Conservation (phyloP, 2,329 filamentous ascomycete genomes). For the Huntiella savannae region DNA sequence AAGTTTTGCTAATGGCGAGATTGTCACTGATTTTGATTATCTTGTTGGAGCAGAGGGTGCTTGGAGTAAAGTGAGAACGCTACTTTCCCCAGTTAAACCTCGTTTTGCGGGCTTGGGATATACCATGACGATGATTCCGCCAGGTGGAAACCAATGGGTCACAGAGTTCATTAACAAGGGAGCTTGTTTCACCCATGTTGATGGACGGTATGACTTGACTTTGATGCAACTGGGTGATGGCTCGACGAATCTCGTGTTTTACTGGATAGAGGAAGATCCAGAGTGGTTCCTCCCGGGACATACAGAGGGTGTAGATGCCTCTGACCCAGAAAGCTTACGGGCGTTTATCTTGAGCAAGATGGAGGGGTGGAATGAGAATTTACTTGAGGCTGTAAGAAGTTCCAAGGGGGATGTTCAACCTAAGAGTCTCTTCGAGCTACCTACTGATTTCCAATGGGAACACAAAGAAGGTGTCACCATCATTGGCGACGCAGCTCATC, state of each 20-base stretch:
- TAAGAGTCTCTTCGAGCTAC: slow-evolving; percentile 33
- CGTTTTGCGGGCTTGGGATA: slow-evolving; percentile 21
- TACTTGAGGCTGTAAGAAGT: not conserved
- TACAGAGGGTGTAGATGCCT: not conserved
- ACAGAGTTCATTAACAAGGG: not conserved
- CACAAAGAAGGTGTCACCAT: slow-evolving; percentile 30
- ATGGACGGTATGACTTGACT: not conserved
- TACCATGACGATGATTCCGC: not conserved
- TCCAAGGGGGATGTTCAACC: slow-evolving; percentile 17
- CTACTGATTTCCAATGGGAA: slow-evolving; percentile 28
- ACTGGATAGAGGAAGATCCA: not conserved
- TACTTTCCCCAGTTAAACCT: slow-evolving; percentile 23
- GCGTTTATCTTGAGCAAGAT: not conserved
- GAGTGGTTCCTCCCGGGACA: not conserved
- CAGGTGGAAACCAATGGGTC: not conserved
- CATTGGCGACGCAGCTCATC: slow-evolving; percentile 40
- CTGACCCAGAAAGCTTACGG: not conserved
- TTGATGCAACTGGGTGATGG: not conserved
- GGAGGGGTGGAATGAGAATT: not conserved
- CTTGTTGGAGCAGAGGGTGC: slow-evolving; percentile 21
- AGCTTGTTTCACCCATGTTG: not conserved
- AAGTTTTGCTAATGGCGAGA: slow-evolving; percentile 20
- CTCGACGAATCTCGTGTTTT: not conserved
- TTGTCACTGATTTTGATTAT: slow-evolving; percentile 21
- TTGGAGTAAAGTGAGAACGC: slow-evolving; percentile 20